These are phyloP conservation scores for Fusarium sp. DNA, from an alignment of 2,329 filamentous ascomycete genomes.

Conservation along the genomic window DNA sequence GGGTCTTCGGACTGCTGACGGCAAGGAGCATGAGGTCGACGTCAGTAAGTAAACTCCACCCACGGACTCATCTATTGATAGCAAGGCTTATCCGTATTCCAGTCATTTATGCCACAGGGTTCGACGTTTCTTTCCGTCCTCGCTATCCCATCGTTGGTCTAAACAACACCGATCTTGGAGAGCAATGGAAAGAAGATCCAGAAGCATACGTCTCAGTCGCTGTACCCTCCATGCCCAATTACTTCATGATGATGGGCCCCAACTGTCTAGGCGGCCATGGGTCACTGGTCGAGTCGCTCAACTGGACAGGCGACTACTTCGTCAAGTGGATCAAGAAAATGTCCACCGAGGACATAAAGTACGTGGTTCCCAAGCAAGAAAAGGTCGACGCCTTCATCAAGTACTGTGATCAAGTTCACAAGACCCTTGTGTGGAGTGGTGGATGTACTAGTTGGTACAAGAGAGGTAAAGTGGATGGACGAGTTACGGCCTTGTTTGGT, in stretches of 20 bases:
- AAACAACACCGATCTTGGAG: constrained; percentile 61
- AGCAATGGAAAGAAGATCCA: constrained; percentile 62
- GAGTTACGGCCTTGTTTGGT: constrained; percentile 42
- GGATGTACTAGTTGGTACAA: constrained; percentile 44
- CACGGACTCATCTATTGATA: too few relatives aligned
- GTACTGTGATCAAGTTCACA: constrained; percentile 41
- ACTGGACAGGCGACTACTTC: constrained; percentile 46
- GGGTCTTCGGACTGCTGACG: constrained; percentile 38
- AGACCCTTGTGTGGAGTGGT: constrained; percentile 43
- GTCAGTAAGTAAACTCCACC: constrained; percentile 31
- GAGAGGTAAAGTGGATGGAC: constrained; percentile 30
- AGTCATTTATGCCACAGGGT: constrained; percentile 69
- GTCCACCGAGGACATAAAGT: constrained; percentile 41
- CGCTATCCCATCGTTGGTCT: constrained; percentile 65
- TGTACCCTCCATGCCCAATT: constrained; percentile 50
- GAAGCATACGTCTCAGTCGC: constrained; percentile 50
- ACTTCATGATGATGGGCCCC: constrained; percentile 49
- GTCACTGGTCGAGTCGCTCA: constrained; percentile 41
- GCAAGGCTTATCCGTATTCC: neutral
- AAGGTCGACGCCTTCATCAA: constrained; percentile 44
- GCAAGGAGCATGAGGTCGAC: constrained; percentile 40
- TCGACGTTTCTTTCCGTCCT: constrained; percentile 66
- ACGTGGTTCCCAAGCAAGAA: constrained; percentile 40
- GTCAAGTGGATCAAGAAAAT: constrained; percentile 46
- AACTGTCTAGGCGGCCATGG: constrained; percentile 45